These are phyloP conservation scores for Neurospora sublineolata DNA, from an alignment of 495 filamentous ascomycete species.

Conservation along the genomic window DNA sequence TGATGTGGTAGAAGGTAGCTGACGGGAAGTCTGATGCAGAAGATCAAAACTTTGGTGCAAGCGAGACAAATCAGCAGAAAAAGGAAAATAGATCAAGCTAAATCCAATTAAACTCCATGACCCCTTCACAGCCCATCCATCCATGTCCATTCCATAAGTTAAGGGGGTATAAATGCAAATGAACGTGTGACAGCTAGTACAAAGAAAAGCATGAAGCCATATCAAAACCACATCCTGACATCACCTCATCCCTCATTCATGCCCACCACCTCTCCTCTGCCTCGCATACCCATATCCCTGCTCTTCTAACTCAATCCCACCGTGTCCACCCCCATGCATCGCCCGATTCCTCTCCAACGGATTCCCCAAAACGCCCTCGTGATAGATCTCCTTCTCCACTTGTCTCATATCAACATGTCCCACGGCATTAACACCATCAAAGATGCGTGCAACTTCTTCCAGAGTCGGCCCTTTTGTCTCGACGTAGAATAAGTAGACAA, in stretches of 20 bases:
- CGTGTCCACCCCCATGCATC: neutral
- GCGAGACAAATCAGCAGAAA: neutral
- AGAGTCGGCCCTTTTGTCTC: slow-evolving; percentile 55
- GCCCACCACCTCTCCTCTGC: neutral
- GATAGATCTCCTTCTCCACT: slow-evolving; percentile 35
- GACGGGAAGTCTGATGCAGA: neutral
- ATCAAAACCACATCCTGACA: neutral
- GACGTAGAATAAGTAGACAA: slow-evolving; percentile 58
- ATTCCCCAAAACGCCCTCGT: slow-evolving; percentile 16
- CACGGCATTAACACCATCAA: slow-evolving; percentile 47
- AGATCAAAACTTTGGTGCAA: neutral
- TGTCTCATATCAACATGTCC: slow-evolving; percentile 37
- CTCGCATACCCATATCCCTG: neutral
- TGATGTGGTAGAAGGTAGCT: neutral
- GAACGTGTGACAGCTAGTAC: neutral
- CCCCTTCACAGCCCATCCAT: neutral
- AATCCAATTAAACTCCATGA: neutral
- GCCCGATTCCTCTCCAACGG: slow-evolving; percentile 19
- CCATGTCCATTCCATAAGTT: neutral
- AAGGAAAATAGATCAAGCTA: neutral
- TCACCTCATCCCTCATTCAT: neutral
- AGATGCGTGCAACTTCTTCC: slow-evolving; percentile 50
- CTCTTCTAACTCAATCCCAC: neutral
- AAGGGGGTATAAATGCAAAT: neutral
- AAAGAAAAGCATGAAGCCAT: neutral